Conservation (phyloP, 2,329 filamentous ascomycete genomes). For the Helotiales sp. region DNA sequence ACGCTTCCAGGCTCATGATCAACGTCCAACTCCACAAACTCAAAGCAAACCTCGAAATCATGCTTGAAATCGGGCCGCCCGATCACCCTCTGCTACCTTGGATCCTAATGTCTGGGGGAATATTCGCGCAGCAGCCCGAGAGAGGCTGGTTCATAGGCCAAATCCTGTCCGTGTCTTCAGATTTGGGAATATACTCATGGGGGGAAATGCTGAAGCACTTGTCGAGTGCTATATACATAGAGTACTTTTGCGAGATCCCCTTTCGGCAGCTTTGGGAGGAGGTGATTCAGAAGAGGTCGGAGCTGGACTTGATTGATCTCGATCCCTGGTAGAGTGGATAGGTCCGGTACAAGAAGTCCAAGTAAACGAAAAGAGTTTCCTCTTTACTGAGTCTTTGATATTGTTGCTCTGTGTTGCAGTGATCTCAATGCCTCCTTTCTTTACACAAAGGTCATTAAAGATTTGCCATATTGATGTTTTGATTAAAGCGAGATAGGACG, state of each 20-base stretch:
- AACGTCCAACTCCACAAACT: conserved; percentile 19
- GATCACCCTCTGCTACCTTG: conserved; percentile 7
- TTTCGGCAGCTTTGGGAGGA: conserved; percentile 14
- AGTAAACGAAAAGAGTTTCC: too few species aligned
- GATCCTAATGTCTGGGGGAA: conserved; percentile 8
- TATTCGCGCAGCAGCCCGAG: conserved; percentile 1
- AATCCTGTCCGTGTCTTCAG: not conserved
- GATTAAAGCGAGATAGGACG: not conserved
- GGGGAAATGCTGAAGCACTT: conserved; percentile 3
- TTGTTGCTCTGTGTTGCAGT: not conserved
- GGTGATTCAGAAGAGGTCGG: conserved; percentile 1
- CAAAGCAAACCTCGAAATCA: conserved; percentile 3
- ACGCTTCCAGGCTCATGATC: conserved; percentile 6
- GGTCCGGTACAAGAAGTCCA: too few species aligned
- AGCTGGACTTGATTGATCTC: conserved; percentile 7
- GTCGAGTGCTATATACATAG: conserved; percentile 11
- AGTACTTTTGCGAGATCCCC: conserved; percentile 15
- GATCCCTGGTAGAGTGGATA: conserved; percentile 6
- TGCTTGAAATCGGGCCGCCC: not conserved
- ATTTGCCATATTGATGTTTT: not conserved
- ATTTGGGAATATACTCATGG: conserved; percentile 9
- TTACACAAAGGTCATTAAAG: too few species aligned
- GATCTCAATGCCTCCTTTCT: not conserved
- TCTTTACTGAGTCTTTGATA: not conserved
- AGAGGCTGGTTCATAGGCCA: conserved; percentile 18